Conservation (phyloP, 2,329 filamentous ascomycete species). For the Pseudohalonectria lignicola region DNA sequence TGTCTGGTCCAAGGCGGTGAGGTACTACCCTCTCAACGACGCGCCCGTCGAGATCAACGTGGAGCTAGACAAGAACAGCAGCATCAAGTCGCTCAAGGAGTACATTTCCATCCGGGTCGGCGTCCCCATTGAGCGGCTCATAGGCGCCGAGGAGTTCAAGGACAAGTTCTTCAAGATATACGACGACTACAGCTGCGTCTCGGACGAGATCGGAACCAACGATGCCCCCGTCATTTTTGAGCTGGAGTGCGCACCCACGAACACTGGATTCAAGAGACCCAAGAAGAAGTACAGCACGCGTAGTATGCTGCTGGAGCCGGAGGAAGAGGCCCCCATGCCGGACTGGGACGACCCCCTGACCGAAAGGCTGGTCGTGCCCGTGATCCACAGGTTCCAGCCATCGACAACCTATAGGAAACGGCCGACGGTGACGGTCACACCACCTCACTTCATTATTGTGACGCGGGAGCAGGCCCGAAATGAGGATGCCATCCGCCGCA, state of each 20-base stretch:
- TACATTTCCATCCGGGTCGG: slow-evolving; percentile 58
- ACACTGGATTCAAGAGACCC: slow-evolving; percentile 48
- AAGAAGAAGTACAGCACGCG: slow-evolving; percentile 28
- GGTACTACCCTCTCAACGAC: slow-evolving; percentile 67
- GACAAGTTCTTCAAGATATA: slow-evolving; percentile 81
- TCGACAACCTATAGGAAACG: slow-evolving; percentile 3
- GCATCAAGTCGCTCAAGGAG: slow-evolving; percentile 57
- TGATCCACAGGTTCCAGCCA: slow-evolving; percentile 48
- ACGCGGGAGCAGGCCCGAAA: slow-evolving; percentile 57
- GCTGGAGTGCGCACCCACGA: slow-evolving; percentile 67
- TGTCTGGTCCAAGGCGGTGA: slow-evolving; percentile 64
- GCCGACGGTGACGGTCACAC: slow-evolving; percentile 17
- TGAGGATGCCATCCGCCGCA: slow-evolving; percentile 65
- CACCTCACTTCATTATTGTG: slow-evolving; percentile 64
- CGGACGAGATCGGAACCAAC: slow-evolving; percentile 59
- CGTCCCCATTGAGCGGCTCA: slow-evolving; percentile 53
- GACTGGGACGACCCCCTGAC: slow-evolving; percentile 49
- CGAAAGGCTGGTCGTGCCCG: slow-evolving; percentile 58
- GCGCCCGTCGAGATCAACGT: slow-evolving; percentile 61
- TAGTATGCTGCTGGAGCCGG: slow-evolving; percentile 39
- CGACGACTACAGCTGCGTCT: slow-evolving; percentile 54
- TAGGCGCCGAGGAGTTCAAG: slow-evolving; percentile 74
- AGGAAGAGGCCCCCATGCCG: slow-evolving; percentile 22
- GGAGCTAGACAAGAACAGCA: slow-evolving; percentile 69
- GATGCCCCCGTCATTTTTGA: slow-evolving; percentile 64